phyloP scores from a whole-genome alignment of 176 grass and related monocot species.

The Ananas comosus region DNA sequence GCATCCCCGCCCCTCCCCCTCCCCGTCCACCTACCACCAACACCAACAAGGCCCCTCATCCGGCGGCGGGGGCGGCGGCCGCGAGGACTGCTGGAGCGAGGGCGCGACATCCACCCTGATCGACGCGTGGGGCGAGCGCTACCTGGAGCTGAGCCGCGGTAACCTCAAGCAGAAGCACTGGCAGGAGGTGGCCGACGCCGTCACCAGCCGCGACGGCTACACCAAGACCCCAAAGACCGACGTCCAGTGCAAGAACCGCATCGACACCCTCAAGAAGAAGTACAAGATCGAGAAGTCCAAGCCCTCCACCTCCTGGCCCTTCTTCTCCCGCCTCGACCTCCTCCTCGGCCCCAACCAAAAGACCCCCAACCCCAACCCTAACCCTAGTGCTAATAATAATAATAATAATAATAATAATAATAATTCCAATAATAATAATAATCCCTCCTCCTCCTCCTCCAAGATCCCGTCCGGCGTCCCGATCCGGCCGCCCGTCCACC shows the following conservation, averaged over 20 bases:
- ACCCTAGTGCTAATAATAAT: too few species aligned
- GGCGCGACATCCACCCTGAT: conserved; percentile 77
- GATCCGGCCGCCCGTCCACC: conserved; percentile 29
- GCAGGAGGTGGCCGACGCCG: conserved; percentile 95
- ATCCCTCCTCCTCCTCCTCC: background rate
- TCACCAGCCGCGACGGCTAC: conserved; percentile 76
- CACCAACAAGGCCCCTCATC: conserved; percentile 3
- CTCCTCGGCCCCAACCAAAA: conserved; percentile 65
- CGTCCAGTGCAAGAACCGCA: conserved; percentile 96
- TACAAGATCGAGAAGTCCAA: conserved; percentile 90
- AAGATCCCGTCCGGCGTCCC: conserved; percentile 16
- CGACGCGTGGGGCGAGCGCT: conserved; percentile 93
- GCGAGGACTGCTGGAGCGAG: conserved; percentile 98
- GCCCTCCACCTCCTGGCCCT: conserved; percentile 62
- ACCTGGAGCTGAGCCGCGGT: conserved; percentile 80
- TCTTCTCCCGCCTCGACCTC: conserved; percentile 60
- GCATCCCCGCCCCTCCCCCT: conserved; percentile 21
- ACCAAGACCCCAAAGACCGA: conserved; percentile 69
- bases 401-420: background rate
- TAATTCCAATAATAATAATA: background rate
- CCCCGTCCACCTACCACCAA: background rate
- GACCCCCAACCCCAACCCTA: conserved; percentile 16
- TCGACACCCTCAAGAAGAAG: conserved; percentile 99
- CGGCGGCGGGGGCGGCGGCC: conserved; percentile 32
- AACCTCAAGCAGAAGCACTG: conserved; percentile 92